Evolutionary conservation across 129 eudicot species (phyloP).

Genomic region (Tanacetum coccineum): DNA sequence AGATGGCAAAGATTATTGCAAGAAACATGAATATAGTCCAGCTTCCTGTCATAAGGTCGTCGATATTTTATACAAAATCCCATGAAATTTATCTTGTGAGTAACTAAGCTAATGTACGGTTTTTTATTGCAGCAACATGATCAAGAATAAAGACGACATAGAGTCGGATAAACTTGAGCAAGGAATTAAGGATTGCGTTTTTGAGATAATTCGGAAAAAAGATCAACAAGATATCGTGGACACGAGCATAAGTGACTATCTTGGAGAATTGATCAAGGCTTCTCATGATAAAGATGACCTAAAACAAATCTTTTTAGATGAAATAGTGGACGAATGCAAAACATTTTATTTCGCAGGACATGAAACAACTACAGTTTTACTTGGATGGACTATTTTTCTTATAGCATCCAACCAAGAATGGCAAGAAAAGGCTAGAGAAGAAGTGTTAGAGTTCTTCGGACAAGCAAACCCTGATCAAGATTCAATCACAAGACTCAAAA

Average conservation of each 20-base stretch:
- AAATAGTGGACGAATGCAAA: conserved; percentile 66
- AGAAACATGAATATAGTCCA: conserved; percentile 32
- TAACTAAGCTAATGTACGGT: neutral
- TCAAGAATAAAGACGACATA: conserved; percentile 39
- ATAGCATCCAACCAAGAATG: conserved; percentile 48
- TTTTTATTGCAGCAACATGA: conserved; percentile 26
- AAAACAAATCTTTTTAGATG: conserved; percentile 43
- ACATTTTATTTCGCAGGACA: conserved; percentile 82
- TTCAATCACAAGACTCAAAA: conserved; percentile 55
- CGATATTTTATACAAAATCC: neutral
- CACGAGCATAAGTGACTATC: conserved; percentile 36
- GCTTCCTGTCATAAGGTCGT: conserved; percentile 51
- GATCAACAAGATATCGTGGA: conserved; percentile 16
- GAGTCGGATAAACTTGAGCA: conserved; percentile 64
- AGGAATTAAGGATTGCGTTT: conserved; percentile 50
- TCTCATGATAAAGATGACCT: conserved; percentile 22
- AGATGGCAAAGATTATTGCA: neutral
- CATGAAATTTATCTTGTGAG: neutral
- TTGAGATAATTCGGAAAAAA: conserved; percentile 40
- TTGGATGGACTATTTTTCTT: conserved; percentile 68
- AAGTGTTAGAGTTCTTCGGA: conserved; percentile 45
- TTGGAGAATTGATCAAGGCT: conserved; percentile 49
- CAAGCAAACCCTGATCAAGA: conserved; percentile 44
- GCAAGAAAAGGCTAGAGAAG: conserved; percentile 70
- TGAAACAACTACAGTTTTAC: conserved; percentile 57